Evolutionary conservation across 2,329 filamentous ascomycete species (phyloP), one percentile per base, ranked within the genome.

Genomic region (Exophiala sp.): DNA sequence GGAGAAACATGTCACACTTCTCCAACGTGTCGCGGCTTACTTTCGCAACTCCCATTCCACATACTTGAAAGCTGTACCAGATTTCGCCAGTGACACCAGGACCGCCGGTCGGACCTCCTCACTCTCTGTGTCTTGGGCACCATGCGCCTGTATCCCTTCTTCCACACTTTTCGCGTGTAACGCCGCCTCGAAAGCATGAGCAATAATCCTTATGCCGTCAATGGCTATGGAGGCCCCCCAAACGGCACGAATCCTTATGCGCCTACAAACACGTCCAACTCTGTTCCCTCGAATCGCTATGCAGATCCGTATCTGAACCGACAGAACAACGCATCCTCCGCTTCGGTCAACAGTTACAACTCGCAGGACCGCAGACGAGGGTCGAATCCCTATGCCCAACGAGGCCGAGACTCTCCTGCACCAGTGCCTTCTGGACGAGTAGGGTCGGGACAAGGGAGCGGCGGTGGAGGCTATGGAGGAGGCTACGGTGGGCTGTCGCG

Each of bases 321-420:
- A 14, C 60, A 61, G 29, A 58, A 59, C 44, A 63, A 63, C 50
- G 52, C 47, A 18, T 63, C 62, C 34, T 60, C 52, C 20, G 54
- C 62, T 5, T 61, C 58, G 41, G 57, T 63, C 39, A 62, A 61
- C 48, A 61, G 60, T 52, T 58, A 58, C 39, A 57, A 52, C 38
- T 57, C 60, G 18, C 55, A 57, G 11, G 60, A 62, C 18, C 60
- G 58, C 47, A 57, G 58, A 47, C 53, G 51, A 34, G 43, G 58
- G 20, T 50, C 57, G 18, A 63, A 62, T 47, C 61, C 61, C 6
- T 63, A 62, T 50, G 59, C 56, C 18, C 59, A 54, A 20, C 57
- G 57, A 35, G 57, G 55, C 24, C 47, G 55, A 50, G 57, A 63
- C 45, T 50, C 56, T 10, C 52, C 61, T 10, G 48, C 39, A 9